These are phyloP conservation scores for Fusarium nodosum DNA, from an alignment of 2,329 filamentous ascomycete genomes.

Conservation along the genomic window DNA sequence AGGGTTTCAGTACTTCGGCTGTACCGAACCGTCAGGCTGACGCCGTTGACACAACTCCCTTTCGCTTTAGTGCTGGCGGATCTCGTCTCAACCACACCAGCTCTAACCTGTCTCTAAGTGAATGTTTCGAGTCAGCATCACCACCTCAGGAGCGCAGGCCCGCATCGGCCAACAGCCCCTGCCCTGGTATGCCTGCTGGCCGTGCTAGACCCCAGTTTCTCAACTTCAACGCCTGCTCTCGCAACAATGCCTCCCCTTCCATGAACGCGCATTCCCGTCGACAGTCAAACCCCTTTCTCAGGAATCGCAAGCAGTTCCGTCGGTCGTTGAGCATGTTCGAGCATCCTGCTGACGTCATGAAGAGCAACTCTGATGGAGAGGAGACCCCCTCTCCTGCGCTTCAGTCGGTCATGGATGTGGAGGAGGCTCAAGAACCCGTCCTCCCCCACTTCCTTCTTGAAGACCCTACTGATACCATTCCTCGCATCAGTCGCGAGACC, in stretches of 20 bases:
- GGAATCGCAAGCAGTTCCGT: conserved; percentile 89
- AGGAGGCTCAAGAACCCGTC: conserved; percentile 78
- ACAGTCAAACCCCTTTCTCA: conserved; percentile 76
- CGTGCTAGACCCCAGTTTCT: conserved; percentile 76
- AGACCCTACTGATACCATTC: conserved; percentile 86
- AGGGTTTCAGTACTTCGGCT: conserved; percentile 78
- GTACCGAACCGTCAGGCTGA: conserved; percentile 74
- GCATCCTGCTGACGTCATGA: conserved; percentile 87
- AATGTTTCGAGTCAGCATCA: conserved; percentile 82
- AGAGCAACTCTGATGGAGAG: conserved; percentile 75
- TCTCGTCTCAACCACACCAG: conserved; percentile 49
- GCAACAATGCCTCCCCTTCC: conserved; percentile 79
- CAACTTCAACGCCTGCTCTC: conserved; percentile 66
- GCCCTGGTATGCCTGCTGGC: conserved; percentile 66
- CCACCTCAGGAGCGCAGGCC: conserved; percentile 78
- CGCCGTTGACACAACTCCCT: conserved; percentile 74
- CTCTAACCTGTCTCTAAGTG: conserved; percentile 74
- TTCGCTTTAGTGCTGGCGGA: conserved; percentile 74
- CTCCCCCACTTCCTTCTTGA: conserved; percentile 88
- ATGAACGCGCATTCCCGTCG: conserved; percentile 79
- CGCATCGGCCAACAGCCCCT: conserved; percentile 72
- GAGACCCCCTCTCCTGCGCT: conserved; percentile 61
- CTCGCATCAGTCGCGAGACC: conserved; percentile 85
- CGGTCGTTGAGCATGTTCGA: conserved; percentile 99
- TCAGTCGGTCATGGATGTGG: conserved; percentile 85